Conservation (phyloP, 768 basidiomycete species). For the Strobilomyces echinocephalus region DNA sequence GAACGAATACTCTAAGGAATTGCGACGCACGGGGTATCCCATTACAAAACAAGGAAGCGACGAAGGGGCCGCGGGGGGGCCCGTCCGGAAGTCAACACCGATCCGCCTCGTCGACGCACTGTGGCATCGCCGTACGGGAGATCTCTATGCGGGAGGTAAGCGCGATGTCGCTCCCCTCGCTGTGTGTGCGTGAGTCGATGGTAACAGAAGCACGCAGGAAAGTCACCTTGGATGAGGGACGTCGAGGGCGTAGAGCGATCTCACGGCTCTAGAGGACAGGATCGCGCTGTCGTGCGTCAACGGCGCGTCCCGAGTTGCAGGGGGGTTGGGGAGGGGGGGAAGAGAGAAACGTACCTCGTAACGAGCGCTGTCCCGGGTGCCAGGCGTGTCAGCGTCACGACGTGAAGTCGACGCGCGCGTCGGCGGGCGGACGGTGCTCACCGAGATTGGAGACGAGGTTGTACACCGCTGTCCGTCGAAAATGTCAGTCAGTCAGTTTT, state of each 20-base stretch:
- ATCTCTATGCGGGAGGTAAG: conserved; percentile 10
- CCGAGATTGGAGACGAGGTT: neutral
- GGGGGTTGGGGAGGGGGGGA: too few relatives aligned
- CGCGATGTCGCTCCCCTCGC: neutral
- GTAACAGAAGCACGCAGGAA: too few relatives aligned
- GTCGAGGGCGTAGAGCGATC: neutral
- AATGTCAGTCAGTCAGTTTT: too few relatives aligned
- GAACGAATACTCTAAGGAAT: neutral
- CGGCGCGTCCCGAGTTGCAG: neutral
- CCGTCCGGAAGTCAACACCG: neutral
- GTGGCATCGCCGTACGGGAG: neutral
- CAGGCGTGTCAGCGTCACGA: neutral
- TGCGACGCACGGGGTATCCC: neutral
- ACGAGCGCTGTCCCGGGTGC: conserved; percentile 2
- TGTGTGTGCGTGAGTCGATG: neutral
- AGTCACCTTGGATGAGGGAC: neutral
- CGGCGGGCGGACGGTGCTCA: neutral
- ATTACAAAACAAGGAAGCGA: neutral
- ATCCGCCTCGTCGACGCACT: neutral
- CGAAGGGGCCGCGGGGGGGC: too few relatives aligned
- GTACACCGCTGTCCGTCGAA: neutral
- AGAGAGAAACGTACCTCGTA: conserved; percentile 1
- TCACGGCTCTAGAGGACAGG: conserved; percentile 12
- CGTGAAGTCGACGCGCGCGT: neutral
- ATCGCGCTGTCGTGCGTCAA: neutral